Conservation (phyloP, 2,329 filamentous ascomycete genomes). For the Aspergillus candidus region DNA sequence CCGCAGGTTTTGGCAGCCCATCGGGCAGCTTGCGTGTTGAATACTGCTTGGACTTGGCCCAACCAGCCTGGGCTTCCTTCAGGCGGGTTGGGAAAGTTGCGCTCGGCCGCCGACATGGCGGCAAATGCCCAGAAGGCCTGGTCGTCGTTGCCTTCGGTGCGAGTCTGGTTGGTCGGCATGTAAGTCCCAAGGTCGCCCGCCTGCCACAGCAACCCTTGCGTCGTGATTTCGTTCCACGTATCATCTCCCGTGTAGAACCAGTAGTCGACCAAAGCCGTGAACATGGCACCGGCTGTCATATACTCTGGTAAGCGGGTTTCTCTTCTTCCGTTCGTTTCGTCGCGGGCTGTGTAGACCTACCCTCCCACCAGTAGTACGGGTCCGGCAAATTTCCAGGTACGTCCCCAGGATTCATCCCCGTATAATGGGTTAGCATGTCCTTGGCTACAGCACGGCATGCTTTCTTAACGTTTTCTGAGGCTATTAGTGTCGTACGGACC, state of each 20-base stretch:
- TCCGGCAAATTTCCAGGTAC: slow-evolving; percentile 46
- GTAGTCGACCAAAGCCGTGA: slow-evolving; percentile 37
- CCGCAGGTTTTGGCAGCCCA: slow-evolving; percentile 63
- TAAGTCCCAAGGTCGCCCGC: slow-evolving; percentile 33
- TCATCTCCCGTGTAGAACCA: slow-evolving; percentile 40
- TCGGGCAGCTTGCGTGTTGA: slow-evolving; percentile 67
- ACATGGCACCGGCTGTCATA: slow-evolving; percentile 35
- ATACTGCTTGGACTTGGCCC: slow-evolving; percentile 70
- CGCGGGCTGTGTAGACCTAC: too few relatives aligned
- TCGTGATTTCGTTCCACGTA: slow-evolving; percentile 34
- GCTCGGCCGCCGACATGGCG: slow-evolving; percentile 52
- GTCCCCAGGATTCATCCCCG: slow-evolving; percentile 42
- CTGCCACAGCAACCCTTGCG: slow-evolving; percentile 34
- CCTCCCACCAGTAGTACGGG: slow-evolving; percentile 45
- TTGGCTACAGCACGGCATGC: slow-evolving; percentile 41
- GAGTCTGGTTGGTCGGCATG: slow-evolving; percentile 39
- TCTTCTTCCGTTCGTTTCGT: too few relatives aligned
- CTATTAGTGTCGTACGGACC: slow-evolving; percentile 25
- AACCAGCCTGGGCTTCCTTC: slow-evolving; percentile 64
- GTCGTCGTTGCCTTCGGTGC: slow-evolving; percentile 50
- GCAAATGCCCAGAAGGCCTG: slow-evolving; percentile 54
- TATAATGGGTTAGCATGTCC: slow-evolving; percentile 50
- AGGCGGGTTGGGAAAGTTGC: slow-evolving; percentile 37
- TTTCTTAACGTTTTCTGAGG: slow-evolving; percentile 28
- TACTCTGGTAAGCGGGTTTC: too few relatives aligned